Base-by-base conservation (phyloP, 768 basidiomycete genomes). In the Astraeus odoratus region DNA sequence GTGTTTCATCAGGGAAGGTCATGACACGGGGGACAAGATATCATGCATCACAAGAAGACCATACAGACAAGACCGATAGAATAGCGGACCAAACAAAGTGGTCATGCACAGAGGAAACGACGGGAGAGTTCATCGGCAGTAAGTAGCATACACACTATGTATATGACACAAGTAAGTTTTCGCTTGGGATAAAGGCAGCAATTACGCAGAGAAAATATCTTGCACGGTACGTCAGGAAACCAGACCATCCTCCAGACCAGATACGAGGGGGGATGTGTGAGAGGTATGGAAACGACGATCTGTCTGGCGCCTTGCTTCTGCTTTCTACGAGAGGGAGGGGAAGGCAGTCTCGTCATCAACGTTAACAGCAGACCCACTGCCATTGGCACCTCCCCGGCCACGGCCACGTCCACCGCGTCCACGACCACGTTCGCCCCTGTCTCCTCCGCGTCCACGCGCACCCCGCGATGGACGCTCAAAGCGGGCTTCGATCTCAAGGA, bases 401-500 rank as follows among this genome's bases (percentile, higher is more conserved):
- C 68, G 58, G 44, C 72, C 66, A 48, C 67, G 70, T 44, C 71
- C 65, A 37, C 75, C 65, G 25, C 72, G 59, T 33, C 67, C 64
- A 44, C 71, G 67, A 35, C 64, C 57, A 40, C 68, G 59, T n/a
- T 72, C 71, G 38, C 74, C 73, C 49, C 80, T 71, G 43, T 71
- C 71, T 18, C 67, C 65, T 10, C 69, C 68, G 24, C 73, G 64
- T 18, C 75, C 72, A 49, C 76, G 75, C 22, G 78, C 77, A 48
- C 79, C 78, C 51, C 86, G 79, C n/a, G 72, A 63, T 43, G 90
- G 90, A 53, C 84, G 83, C 35, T 91, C 84, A 63, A 92, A 93
- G 57, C 77, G 86, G 44, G 81, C 87, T 13, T 96, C 91, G 63
- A 97, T 89, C 60, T 95, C 92, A 59, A 98, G 73, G 70, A 75